phyloP scores from a whole-genome alignment of 108 stramenopile species.

The Halocafeteria seosinensis region DNA sequence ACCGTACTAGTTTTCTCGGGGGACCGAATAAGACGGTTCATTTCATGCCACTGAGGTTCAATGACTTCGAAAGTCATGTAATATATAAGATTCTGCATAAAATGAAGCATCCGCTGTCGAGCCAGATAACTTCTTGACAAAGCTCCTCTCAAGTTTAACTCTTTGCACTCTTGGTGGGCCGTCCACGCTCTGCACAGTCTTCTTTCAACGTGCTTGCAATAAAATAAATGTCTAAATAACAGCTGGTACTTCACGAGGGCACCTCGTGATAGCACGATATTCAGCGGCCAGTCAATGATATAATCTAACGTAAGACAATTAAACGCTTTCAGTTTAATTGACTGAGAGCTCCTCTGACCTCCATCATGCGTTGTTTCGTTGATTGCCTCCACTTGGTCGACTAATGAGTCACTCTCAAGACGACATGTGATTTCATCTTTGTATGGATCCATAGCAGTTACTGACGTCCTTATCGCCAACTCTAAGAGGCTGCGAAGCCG shows the following conservation, averaged over 20 bases:
- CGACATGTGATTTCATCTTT: too few relatives aligned
- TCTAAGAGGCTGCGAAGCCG: background rate
- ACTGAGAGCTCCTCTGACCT: too few relatives aligned
- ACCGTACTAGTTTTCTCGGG: conserved; percentile 48
- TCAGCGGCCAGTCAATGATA: conserved; percentile 65
- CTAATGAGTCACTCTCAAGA: too few relatives aligned
- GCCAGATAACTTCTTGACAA: conserved; percentile 60
- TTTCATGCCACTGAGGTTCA: conserved; percentile 65
- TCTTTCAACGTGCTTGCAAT: conserved; percentile 87
- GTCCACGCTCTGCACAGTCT: conserved; percentile 64
- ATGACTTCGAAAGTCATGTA: conserved; percentile 91
- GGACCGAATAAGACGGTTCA: conserved; percentile 35
- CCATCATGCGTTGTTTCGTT: too few relatives aligned
- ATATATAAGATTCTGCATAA: conserved; percentile 84
- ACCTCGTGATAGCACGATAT: conserved; percentile 57
- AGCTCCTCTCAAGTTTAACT: conserved; percentile 47
- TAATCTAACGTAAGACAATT: conserved; percentile 70
- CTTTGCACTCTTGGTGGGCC: conserved; percentile 72
- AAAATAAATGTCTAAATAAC: conserved; percentile 86
- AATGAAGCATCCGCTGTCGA: conserved; percentile 88
- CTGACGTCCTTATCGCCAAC: background rate
- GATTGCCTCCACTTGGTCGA: too few relatives aligned
- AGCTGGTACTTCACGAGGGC: conserved; percentile 74
- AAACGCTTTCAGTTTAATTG: conserved; percentile 57
- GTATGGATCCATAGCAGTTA: too few relatives aligned